Base-by-base conservation (phyloP, 805 yeast species). In the Candida hungchunana region DNA sequence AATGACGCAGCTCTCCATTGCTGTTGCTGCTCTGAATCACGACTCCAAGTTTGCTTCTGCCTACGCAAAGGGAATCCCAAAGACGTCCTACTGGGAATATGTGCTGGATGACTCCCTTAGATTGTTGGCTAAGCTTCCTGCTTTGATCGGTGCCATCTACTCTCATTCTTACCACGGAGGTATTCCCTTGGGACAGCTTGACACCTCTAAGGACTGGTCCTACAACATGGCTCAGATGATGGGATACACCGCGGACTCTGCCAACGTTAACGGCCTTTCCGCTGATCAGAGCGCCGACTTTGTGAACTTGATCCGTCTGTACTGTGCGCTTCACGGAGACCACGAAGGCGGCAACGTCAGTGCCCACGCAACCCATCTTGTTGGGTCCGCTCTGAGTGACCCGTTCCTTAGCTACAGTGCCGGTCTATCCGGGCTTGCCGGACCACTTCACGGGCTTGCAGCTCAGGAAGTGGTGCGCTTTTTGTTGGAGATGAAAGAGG, bases 311-410 rank as follows among this genome's bases (percentile, higher is more conserved):
- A 68, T 82, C 67, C 71, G 89, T 60, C 66, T 81, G 50, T 81
- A 81, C 67, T 73, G 78, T 55, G 79, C 88, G 39, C 67, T 81
- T 51, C 89, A 82, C 68, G 77, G 82, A 29, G 89, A 82, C 59
- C 89, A 81, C 63, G 89, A 81, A 66, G 89, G 89, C 62, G 90
- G 90, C 48, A 82, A 82, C 55, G 90, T 82, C 36, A 78, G 86
- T 38, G 86, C 89, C 22, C 90, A 82, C 66, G 68, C 89, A 46
- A 80, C 89, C 46, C 88, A 82, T 61, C 68, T 82, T 56, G 90
- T 84, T 26, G 93, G 93, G 33, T 79, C 87, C 23, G 89, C 94
- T 15, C 67, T 83, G 48, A 72, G 85, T 32, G 82, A 83, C 42
- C 88, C 93, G 43, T 81, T 66, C 67, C 67, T 83, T 51, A 77